Evolutionary conservation across 805 yeast species (phyloP).

Genomic region (Lipomyces sp.): DNA sequence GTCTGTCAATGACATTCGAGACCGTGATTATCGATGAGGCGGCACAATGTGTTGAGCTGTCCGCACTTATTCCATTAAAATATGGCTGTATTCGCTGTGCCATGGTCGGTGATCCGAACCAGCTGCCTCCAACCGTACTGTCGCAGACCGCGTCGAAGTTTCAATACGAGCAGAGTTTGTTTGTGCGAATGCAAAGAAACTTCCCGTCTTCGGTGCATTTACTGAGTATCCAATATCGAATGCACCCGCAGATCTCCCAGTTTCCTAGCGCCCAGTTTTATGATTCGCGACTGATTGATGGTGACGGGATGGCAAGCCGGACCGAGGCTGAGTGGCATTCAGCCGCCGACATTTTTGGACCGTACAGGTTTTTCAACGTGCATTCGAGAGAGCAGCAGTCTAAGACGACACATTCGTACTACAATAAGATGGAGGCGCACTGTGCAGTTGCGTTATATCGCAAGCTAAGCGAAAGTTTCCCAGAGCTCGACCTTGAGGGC

Average conservation of each 20-base stretch:
- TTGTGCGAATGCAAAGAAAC: slow-evolving; percentile 86
- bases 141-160: slow-evolving; percentile 82
- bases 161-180: slow-evolving; percentile 87
- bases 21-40: slow-evolving; percentile 97
- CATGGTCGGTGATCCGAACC: slow-evolving; percentile 99
- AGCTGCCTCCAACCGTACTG: slow-evolving; percentile 93
- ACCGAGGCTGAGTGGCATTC: slow-evolving; percentile 80
- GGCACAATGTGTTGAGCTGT: slow-evolving; percentile 92
- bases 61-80: slow-evolving; percentile 87
- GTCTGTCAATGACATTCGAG: slow-evolving; percentile 76
- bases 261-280: slow-evolving; percentile 91
- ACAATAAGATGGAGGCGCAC: slow-evolving; percentile 70
- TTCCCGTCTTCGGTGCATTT: slow-evolving; percentile 65
- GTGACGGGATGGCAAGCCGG: slow-evolving; percentile 65
- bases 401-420: slow-evolving; percentile 65
- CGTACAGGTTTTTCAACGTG: slow-evolving; percentile 77
- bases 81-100: slow-evolving; percentile 90
- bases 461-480: slow-evolving; percentile 55
- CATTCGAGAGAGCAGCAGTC: slow-evolving; percentile 71
- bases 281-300: slow-evolving; percentile 71
- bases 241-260: slow-evolving; percentile 89
- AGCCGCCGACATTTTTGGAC: slow-evolving; percentile 56
- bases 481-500: slow-evolving; percentile 63
- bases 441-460: slow-evolving; percentile 72
- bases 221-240: slow-evolving; percentile 91